phyloP scores from a whole-genome alignment of 768 basidiomycete genomes.

The Mycena amicta region DNA sequence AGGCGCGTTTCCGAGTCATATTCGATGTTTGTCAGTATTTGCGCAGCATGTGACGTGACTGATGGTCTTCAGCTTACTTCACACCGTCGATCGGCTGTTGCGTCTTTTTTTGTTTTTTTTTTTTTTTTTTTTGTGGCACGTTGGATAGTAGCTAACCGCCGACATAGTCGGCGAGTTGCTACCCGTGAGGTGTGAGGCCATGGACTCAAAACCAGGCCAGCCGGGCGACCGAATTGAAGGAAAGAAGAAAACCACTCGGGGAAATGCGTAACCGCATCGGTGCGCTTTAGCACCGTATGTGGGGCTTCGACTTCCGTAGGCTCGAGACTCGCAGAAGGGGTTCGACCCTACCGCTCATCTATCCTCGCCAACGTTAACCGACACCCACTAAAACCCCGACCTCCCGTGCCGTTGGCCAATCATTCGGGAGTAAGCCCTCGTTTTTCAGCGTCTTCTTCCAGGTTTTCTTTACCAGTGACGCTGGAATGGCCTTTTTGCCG shows the following conservation, averaged over 20 bases:
- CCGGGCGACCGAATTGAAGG: no score
- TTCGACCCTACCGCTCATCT: background rate
- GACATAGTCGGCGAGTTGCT: constrained; percentile 3
- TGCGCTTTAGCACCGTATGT: constrained; percentile 6
- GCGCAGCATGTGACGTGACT: no score
- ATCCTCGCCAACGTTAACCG: background rate
- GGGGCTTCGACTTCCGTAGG: constrained; percentile 3
- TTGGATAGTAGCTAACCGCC: background rate
- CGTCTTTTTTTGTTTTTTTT: background rate
- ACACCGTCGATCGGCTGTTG: no score
- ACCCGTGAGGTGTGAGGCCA: constrained; percentile 1
- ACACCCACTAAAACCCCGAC: constrained; percentile 10
- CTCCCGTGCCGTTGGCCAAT: background rate
- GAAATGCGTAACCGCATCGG: constrained; percentile 10
- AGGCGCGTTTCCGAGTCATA: no score
- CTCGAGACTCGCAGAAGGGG: background rate
- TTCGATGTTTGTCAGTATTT: no score
- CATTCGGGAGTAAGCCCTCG: background rate
- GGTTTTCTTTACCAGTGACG: background rate
- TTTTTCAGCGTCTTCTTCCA: background rate
- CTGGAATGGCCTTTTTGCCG: background rate
- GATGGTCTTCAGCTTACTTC: no score
- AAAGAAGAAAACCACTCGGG: constrained; percentile 6
- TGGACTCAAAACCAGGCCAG: constrained; percentile 12
- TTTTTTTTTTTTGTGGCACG: background rate